Conservation (phyloP, 129 eudicot genomes). For the Lactuca saligna region DNA sequence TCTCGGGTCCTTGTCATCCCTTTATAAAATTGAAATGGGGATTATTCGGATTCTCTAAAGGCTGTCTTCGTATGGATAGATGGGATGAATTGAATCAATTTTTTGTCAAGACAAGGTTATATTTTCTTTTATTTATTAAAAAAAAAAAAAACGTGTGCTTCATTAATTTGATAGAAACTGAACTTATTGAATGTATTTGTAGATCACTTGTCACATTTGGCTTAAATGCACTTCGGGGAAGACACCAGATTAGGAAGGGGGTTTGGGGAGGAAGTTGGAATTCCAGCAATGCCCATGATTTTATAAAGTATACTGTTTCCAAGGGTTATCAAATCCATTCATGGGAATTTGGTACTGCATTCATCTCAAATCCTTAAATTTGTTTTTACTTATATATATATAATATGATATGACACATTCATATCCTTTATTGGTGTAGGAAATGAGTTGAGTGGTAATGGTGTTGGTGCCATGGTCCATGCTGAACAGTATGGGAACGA, state of each 20-base stretch:
- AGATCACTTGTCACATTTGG: slow-evolving; percentile 82
- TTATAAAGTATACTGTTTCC: slow-evolving; percentile 67
- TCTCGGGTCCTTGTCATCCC: slow-evolving; percentile 49
- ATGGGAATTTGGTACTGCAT: slow-evolving; percentile 80
- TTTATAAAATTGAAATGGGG: slow-evolving; percentile 46
- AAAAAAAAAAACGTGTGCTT: not conserved
- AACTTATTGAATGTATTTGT: slow-evolving; percentile 34
- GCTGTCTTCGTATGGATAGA: slow-evolving; percentile 68
- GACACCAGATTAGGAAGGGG: slow-evolving; percentile 39
- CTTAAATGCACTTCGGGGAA: slow-evolving; percentile 81
- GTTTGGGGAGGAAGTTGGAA: slow-evolving; percentile 86
- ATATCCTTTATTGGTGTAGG: slow-evolving; percentile 42
- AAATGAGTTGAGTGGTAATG: slow-evolving; percentile 85
- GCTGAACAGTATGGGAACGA: slow-evolving; percentile 73
- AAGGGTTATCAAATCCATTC: slow-evolving; percentile 89
- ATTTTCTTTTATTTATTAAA: not conserved
- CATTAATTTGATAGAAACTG: not conserved
- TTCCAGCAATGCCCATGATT: slow-evolving; percentile 63
- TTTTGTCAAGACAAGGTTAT: slow-evolving; percentile 70
- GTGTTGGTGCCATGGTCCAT: slow-evolving; percentile 74
- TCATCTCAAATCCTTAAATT: slow-evolving; percentile 11
- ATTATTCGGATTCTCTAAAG: slow-evolving; percentile 78
- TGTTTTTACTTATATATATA: not conserved
- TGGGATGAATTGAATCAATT: slow-evolving; percentile 90
- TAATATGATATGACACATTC: no score